A percentile compares a stretch with the other conserved stretches of the same genome.
phyloP scores from a whole-genome alignment of 2,329 filamentous ascomycete species.

The Cytospora paraplurivora region DNA sequence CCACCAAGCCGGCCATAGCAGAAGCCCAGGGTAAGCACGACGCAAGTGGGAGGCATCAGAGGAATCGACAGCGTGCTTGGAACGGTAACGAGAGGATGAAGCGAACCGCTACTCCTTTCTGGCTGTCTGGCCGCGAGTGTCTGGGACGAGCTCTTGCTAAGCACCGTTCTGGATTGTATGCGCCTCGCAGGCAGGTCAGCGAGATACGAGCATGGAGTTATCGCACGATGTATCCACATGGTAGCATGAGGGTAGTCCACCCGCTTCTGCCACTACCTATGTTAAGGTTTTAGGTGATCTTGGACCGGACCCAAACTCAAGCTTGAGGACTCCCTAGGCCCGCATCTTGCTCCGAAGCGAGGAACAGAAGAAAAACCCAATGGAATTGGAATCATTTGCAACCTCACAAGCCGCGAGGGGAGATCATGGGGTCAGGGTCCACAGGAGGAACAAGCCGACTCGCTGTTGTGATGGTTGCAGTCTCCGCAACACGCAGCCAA shows the following conservation, averaged over 20 bases:
- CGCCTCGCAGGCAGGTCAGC: slow-evolving; percentile 10
- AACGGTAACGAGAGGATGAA: slow-evolving; percentile 17
- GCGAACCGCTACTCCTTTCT: slow-evolving; percentile 24
- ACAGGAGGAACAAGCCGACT: slow-evolving; percentile 28
- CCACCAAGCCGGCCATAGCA: slow-evolving; percentile 7
- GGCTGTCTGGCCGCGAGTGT: slow-evolving; percentile 21
- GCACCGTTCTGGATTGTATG: background rate
- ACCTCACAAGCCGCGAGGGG: slow-evolving; percentile 23
- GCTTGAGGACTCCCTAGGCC: slow-evolving; percentile 6
- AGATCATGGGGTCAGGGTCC: slow-evolving; percentile 29
- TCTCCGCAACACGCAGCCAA: slow-evolving; percentile 17
- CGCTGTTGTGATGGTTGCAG: slow-evolving; percentile 22
- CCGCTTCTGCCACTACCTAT: slow-evolving; percentile 14
- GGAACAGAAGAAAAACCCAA: slow-evolving; percentile 7
- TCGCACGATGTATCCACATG: slow-evolving; percentile 13
- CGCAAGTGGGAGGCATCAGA: slow-evolving; percentile 23
- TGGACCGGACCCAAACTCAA: slow-evolving; percentile 1
- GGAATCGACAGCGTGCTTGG: slow-evolving; percentile 23
- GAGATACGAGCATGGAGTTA: slow-evolving; percentile 3
- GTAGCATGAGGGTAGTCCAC: background rate
- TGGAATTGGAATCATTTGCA: slow-evolving; percentile 22
- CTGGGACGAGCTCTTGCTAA: slow-evolving; percentile 12
- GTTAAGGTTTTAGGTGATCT: slow-evolving; percentile 1
- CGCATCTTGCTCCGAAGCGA: no score
- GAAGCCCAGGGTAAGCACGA: slow-evolving; percentile 9